These are phyloP conservation scores for Pseudotulostoma volvatum DNA, from an alignment of 495 filamentous ascomycete species.

Conservation along the genomic window DNA sequence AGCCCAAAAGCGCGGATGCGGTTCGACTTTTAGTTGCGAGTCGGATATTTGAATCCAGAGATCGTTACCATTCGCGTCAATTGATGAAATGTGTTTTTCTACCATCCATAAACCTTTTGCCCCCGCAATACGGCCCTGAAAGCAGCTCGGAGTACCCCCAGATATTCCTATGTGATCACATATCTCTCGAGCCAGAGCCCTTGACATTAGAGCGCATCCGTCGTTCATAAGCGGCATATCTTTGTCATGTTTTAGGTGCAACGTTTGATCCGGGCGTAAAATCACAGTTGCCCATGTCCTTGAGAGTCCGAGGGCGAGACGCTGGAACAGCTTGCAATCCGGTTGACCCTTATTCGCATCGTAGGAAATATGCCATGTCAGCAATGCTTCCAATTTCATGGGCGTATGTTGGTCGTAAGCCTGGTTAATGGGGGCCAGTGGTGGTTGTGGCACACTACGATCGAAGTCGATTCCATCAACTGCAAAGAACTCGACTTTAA, in stretches of 20 bases:
- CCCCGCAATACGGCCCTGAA: conserved; percentile 69
- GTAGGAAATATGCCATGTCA: conserved; percentile 35
- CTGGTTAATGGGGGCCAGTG: conserved; percentile 10
- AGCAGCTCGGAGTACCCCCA: conserved; percentile 46
- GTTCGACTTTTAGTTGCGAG: conserved; percentile 67
- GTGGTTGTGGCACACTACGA: conserved; percentile 1
- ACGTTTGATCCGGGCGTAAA: conserved; percentile 28
- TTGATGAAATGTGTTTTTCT: conserved; percentile 23
- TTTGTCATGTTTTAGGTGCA: conserved; percentile 14
- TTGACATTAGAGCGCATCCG: conserved; percentile 59
- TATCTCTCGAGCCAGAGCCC: conserved; percentile 41
- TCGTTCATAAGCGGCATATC: conserved; percentile 57
- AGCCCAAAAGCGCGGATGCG: conserved; percentile 33
- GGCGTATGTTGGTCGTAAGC: conserved; percentile 15
- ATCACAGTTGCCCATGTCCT: conserved; percentile 33
- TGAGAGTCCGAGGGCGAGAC: conserved; percentile 25
- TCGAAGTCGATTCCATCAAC: conserved; percentile 30
- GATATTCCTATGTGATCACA: conserved; percentile 40
- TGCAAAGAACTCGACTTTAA: conserved; percentile 38
- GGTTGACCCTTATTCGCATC: conserved; percentile 23
- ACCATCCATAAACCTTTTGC: conserved; percentile 88
- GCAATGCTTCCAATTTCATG: conserved; percentile 26
- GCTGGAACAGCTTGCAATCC: conserved; percentile 37
- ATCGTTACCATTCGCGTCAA: conserved; percentile 18
- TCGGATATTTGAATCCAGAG: conserved; percentile 63